Evolutionary conservation across 2,329 filamentous ascomycete species (phyloP).

Genomic region (Cladosporium austrohemisphaericum): DNA sequence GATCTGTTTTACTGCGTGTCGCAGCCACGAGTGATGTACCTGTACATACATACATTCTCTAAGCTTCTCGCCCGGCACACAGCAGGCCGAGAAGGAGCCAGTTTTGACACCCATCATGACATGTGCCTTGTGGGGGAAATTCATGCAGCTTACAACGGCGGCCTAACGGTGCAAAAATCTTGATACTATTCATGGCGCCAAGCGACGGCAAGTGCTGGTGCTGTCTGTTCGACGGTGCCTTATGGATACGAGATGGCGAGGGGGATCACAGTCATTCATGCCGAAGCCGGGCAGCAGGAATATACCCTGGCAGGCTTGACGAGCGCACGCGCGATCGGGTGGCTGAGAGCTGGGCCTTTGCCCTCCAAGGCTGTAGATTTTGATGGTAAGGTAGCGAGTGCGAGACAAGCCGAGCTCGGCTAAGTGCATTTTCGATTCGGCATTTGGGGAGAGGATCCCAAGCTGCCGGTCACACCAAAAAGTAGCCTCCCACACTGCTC

Average conservation of each 20-base stretch:
- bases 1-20: background rate
- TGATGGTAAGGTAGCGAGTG: slow-evolving; percentile 1
- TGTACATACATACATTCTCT: too few relatives aligned
- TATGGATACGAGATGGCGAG: slow-evolving; percentile 3
- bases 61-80: too few relatives aligned
- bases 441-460: slow-evolving; percentile 9
- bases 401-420: slow-evolving; percentile 8
- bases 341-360: too few relatives aligned
- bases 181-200: slow-evolving; percentile 12
- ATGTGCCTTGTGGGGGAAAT: slow-evolving; percentile 5
- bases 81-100: background rate
- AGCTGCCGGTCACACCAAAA: background rate
- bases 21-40: too few relatives aligned
- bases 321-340: background rate
- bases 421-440: slow-evolving; percentile 5
- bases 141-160: slow-evolving; percentile 11
- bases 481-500: background rate
- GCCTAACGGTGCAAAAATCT: slow-evolving; percentile 8
- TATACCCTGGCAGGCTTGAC: slow-evolving; percentile 1
- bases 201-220: background rate
- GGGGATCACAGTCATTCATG: too few relatives aligned
- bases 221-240: background rate
- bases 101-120: slow-evolving; percentile 3
- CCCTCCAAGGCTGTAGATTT: background rate
- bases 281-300: too few relatives aligned